Evolutionary conservation across 768 basidiomycete species (phyloP).

Genomic region (Calocera cornea): DNA sequence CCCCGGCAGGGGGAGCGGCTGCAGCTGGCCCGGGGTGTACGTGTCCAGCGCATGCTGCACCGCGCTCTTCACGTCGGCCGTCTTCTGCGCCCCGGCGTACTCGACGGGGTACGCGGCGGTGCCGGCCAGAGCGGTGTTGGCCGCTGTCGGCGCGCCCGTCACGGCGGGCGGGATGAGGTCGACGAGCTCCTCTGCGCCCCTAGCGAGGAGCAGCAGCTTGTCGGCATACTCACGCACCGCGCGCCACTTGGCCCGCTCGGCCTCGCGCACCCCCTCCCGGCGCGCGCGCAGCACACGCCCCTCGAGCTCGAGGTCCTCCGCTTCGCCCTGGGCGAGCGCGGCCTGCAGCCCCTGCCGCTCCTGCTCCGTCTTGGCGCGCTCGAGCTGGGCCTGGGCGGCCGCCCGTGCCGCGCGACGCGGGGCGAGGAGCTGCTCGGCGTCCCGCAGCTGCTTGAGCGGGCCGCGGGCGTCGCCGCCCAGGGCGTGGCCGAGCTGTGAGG

Average conservation of each 20-base stretch:
- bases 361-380: constrained; percentile 20
- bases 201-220: constrained; percentile 58
- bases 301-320: constrained; percentile 51
- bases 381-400: constrained; percentile 34
- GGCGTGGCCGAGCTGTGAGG: constrained; percentile 44
- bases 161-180: constrained; percentile 61
- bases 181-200: constrained; percentile 53
- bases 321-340: constrained; percentile 51
- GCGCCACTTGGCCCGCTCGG: constrained; percentile 65
- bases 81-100: constrained; percentile 48
- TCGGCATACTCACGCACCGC: constrained; percentile 78
- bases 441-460: constrained; percentile 57
- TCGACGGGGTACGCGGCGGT: not conserved
- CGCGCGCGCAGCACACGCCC: constrained; percentile 57
- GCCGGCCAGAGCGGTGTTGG: not conserved
- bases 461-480: constrained; percentile 39
- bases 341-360: constrained; percentile 57
- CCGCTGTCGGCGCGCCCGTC: constrained; percentile 18
- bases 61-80: constrained; percentile 56
- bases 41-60: constrained; percentile 68
- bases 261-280: constrained; percentile 61
- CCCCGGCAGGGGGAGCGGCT: not conserved
- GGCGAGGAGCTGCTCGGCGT: constrained; percentile 46
- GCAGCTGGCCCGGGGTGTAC: constrained; percentile 48
- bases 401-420: constrained; percentile 52